Evolutionary conservation across 768 basidiomycete species (phyloP).

Genomic region (Trametes cinnabarina): DNA sequence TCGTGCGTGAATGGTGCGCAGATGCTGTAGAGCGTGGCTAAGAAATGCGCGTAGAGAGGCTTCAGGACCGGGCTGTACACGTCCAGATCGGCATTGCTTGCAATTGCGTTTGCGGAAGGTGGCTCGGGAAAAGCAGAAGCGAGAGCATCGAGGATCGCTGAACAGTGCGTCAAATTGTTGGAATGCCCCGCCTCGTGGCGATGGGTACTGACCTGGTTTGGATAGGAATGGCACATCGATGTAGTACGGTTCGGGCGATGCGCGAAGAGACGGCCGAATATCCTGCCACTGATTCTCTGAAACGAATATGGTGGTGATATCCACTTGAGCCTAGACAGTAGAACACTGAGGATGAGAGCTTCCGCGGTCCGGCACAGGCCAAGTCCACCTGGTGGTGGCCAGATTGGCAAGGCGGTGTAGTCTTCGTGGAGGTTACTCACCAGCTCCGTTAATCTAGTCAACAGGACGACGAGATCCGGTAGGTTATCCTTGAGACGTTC

Average conservation of each 20-base stretch:
- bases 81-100: slow-evolving; percentile 20
- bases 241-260: slow-evolving; percentile 71
- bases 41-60: slow-evolving; percentile 64
- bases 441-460: slow-evolving; percentile 69
- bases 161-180: not conserved
- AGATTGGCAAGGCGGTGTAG: not conserved
- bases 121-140: slow-evolving; percentile 37
- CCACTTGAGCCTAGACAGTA: slow-evolving; percentile 49
- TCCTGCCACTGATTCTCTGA: slow-evolving; percentile 71
- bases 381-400: not conserved
- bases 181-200: too few species aligned
- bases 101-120: not conserved
- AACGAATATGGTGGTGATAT: slow-evolving; percentile 59
- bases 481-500: slow-evolving; percentile 62
- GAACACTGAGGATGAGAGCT: not conserved
- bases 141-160: slow-evolving; percentile 39
- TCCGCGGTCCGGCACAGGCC: not conserved
- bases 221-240: slow-evolving; percentile 51
- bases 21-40: slow-evolving; percentile 53
- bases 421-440: slow-evolving; percentile 38
- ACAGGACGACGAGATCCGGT: slow-evolving; percentile 65
- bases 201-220: slow-evolving; percentile 49
- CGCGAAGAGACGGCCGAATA: slow-evolving; percentile 65
- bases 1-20: slow-evolving; percentile 67
- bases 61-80: slow-evolving; percentile 55